A percentile compares a stretch with the other conserved stretches of the same genome.
These are phyloP conservation scores for Miscanthus sacchariflorus DNA, from an alignment of 202 grass and related monocot genomes.

Conservation along the genomic window DNA sequence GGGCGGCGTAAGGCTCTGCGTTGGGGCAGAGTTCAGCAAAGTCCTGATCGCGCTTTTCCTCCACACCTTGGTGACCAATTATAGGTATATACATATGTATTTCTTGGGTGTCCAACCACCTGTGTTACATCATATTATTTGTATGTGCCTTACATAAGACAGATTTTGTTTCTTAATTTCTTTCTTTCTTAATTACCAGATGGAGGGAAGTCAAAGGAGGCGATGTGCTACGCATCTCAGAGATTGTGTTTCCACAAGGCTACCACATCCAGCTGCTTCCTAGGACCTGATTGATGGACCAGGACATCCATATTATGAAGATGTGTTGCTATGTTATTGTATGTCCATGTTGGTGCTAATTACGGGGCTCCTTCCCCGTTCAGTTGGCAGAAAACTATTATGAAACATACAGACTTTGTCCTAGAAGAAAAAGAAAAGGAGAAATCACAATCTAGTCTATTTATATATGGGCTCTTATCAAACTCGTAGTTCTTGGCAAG, in stretches of 20 bases:
- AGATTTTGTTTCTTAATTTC: background rate
- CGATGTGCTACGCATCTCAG: background rate
- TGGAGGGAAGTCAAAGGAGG: background rate
- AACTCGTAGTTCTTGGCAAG: too few species aligned
- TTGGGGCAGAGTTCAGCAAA: constrained; percentile 63
- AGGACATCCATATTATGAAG: background rate
- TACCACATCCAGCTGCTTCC: background rate
- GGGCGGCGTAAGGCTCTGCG: constrained; percentile 61
- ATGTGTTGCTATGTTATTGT: background rate
- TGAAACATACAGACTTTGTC: too few species aligned
- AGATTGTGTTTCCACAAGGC: background rate
- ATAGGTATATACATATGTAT: background rate
- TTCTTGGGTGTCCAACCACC: background rate
- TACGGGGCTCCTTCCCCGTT: too few species aligned
- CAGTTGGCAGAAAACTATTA: too few species aligned
- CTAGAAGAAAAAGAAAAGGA: too few species aligned
- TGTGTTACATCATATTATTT: background rate
- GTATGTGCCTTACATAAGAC: background rate
- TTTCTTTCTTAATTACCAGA: background rate
- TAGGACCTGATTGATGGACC: background rate
- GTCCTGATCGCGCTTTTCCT: constrained; percentile 60
- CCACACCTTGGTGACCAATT: constrained; percentile 58
- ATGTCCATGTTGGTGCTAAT: background rate
- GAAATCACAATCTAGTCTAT: too few species aligned
- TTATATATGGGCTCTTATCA: too few species aligned